Conservation (phyloP, 164 flowering plant species). For the Vitis rupestris region DNA sequence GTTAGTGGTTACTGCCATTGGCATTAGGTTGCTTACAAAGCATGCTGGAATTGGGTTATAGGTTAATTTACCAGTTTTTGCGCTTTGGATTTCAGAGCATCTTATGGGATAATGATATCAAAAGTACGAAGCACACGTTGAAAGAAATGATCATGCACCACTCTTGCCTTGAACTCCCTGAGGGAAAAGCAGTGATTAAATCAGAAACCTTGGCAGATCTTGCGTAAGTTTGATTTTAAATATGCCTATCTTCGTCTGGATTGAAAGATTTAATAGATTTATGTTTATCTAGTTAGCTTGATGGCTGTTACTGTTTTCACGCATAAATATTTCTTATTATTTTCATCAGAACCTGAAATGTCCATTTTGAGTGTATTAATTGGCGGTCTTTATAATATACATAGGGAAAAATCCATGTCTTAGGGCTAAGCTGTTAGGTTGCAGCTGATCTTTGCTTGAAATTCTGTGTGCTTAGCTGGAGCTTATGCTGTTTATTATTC, state of each 20-base stretch:
- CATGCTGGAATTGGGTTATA: no score
- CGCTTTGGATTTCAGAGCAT: constrained; percentile 56
- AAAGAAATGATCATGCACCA: constrained; percentile 80
- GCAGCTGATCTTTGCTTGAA: no score
- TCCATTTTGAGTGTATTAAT: no score
- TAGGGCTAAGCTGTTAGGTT: no score
- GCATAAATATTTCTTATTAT: no score
- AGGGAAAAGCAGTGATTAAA: constrained; percentile 70
- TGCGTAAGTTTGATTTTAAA: constrained; percentile 56
- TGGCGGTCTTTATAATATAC: no score
- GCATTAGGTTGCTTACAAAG: background rate
- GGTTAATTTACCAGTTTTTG: constrained; percentile 9
- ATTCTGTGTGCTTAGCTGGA: no score
- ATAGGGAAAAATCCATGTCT: no score
- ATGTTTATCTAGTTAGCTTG: background rate
- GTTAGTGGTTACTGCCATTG: background rate
- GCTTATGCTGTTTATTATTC: background rate
- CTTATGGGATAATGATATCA: constrained; percentile 87
- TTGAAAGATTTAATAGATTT: background rate
- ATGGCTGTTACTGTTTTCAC: no score
- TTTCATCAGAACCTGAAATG: no score
- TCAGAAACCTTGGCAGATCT: constrained; percentile 66
- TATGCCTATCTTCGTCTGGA: background rate
- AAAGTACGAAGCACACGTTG: constrained; percentile 82
- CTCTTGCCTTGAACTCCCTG: constrained; percentile 75